Percentiles rank a stretch among this genome's conserved stretches.
These are phyloP conservation scores for Malassezia globosa DNA, from an alignment of 1,284 basidiomycete species.

Conservation along the genomic window DNA sequence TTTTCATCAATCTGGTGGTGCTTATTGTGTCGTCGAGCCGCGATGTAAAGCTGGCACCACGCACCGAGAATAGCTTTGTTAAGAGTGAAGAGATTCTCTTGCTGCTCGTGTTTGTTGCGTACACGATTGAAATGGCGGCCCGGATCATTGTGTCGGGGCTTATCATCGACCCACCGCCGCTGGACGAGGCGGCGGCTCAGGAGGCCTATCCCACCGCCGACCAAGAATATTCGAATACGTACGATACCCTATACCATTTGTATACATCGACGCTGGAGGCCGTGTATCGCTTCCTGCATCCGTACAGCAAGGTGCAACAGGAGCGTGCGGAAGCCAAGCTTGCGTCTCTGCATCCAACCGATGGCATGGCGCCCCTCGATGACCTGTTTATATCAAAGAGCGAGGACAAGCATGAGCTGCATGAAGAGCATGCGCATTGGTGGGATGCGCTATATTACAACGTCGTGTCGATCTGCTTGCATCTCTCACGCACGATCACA, in stretches of 20 bases:
- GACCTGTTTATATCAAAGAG: background rate
- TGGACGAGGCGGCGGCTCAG: conserved; percentile 7
- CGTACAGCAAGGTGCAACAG: conserved; percentile 3
- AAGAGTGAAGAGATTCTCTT: conserved; percentile 50
- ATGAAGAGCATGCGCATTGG: background rate
- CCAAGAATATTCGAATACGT: conserved; percentile 9
- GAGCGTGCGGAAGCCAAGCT: conserved; percentile 5
- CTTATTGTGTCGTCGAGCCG: conserved; percentile 66
- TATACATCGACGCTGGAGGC: background rate
- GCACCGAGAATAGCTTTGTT: conserved; percentile 65
- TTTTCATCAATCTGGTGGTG: conserved; percentile 71
- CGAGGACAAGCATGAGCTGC: background rate
- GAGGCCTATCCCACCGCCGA: background rate
- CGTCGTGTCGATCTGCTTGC: background rate
- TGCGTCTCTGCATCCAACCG: conserved; percentile 1
- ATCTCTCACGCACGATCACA: conserved; percentile 14
- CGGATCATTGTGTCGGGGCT: conserved; percentile 85
- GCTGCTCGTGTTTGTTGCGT: conserved; percentile 70
- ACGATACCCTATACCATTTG: background rate
- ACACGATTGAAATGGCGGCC: conserved; percentile 79
- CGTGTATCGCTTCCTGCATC: conserved; percentile 1
- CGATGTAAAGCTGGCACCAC: conserved; percentile 65
- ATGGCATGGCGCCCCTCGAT: conserved; percentile 2
- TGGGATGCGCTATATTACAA: background rate
- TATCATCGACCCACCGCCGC: conserved; percentile 63